These are phyloP conservation scores for Candida incommunis DNA, from an alignment of 805 yeast genomes.

Conservation along the genomic window DNA sequence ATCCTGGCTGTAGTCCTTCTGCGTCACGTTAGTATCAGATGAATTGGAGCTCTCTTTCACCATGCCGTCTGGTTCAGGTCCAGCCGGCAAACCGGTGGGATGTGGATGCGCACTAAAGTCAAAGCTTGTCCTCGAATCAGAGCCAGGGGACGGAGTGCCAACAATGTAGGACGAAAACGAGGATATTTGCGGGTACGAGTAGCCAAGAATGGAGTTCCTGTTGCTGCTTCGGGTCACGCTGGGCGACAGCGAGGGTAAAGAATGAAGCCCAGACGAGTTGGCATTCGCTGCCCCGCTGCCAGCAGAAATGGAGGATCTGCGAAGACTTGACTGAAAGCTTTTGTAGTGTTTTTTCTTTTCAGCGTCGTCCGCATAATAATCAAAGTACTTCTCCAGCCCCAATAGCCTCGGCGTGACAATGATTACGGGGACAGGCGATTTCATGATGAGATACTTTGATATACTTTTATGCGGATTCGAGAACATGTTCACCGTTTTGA, in stretches of 20 bases:
- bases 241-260: not conserved
- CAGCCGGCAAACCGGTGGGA: too few relatives aligned
- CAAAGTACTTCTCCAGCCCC: slow-evolving; percentile 5
- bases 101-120: not conserved
- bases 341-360: not conserved
- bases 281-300: too few relatives aligned
- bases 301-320: too few relatives aligned
- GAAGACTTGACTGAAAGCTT: not conserved
- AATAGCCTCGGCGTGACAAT: slow-evolving; percentile 32
- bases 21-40: not conserved
- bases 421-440: slow-evolving; percentile 51
- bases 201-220: not conserved
- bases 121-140: not conserved
- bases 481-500: slow-evolving; percentile 32
- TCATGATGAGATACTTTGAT: slow-evolving; percentile 50
- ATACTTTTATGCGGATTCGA: slow-evolving; percentile 39
- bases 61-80: not conserved
- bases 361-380: not conserved
- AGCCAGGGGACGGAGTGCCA: not conserved
- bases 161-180: not conserved
- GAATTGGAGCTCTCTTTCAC: not conserved
- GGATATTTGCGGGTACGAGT: not conserved
- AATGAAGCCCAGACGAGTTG: too few relatives aligned
- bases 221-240: not conserved
- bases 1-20: not conserved